Conservation (phyloP, 306 rosid genomes). For the Casuarina glauca region DNA sequence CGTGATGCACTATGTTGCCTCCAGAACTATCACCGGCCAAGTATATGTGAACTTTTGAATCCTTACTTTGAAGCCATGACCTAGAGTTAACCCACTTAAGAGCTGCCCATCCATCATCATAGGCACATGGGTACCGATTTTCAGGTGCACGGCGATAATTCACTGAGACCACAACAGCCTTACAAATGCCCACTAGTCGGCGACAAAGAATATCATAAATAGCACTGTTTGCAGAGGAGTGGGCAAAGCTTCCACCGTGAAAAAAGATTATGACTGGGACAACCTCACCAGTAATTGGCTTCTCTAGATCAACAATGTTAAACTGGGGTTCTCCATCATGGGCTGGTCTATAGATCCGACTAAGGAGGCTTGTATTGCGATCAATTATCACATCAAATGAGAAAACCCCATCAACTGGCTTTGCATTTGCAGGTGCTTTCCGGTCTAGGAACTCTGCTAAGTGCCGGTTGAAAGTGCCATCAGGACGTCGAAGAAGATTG, state of each 20-base stretch:
- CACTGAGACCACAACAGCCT: slow-evolving; percentile 88
- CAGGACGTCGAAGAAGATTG: slow-evolving; percentile 97
- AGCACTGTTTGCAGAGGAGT: slow-evolving; percentile 88
- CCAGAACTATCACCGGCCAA: slow-evolving; percentile 97
- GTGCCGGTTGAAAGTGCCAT: slow-evolving; percentile 93
- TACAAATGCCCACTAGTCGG: slow-evolving; percentile 72
- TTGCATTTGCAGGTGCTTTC: slow-evolving; percentile 74
- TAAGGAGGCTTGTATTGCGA: slow-evolving; percentile 57
- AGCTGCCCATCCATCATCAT: slow-evolving; percentile 96
- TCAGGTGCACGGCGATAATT: slow-evolving; percentile 93
- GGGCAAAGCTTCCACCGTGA: slow-evolving; percentile 98
- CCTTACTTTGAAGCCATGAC: slow-evolving; percentile 84
- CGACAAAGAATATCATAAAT: slow-evolving; percentile 89
- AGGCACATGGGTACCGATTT: slow-evolving; percentile 75
- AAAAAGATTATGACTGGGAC: slow-evolving; percentile 81
- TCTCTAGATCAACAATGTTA: slow-evolving; percentile 65
- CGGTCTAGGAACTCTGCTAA: slow-evolving; percentile 94
- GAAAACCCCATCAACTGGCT: slow-evolving; percentile 69
- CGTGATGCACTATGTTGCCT: slow-evolving; percentile 94
- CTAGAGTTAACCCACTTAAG: slow-evolving; percentile 77
- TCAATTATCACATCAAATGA: slow-evolving; percentile 89
- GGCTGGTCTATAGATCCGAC: slow-evolving; percentile 74
- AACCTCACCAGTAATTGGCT: slow-evolving; percentile 61
- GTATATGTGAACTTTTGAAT: slow-evolving; percentile 74
- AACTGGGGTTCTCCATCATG: slow-evolving; percentile 42